These are phyloP conservation scores for Pythium chondricola DNA, from an alignment of 352 stramenopile genomes.

Conservation along the genomic window DNA sequence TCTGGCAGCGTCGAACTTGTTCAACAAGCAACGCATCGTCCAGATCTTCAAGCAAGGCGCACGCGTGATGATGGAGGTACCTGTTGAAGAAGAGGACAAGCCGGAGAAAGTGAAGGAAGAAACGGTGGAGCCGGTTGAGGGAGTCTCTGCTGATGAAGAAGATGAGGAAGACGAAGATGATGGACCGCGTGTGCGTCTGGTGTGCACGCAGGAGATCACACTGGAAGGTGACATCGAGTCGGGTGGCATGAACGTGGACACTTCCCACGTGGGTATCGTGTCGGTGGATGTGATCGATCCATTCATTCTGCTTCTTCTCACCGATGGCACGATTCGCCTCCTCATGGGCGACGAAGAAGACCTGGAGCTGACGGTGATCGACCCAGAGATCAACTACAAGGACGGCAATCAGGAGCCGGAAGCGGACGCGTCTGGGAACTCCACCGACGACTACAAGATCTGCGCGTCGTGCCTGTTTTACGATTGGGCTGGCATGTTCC, in stretches of 20 bases:
- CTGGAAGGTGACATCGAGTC: slow-evolving; percentile 75
- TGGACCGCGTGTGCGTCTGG: slow-evolving; percentile 49
- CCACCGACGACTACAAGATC: slow-evolving; percentile 23
- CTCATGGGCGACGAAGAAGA: slow-evolving; percentile 81
- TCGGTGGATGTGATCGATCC: slow-evolving; percentile 81
- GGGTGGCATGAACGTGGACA: slow-evolving; percentile 81
- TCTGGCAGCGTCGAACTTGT: slow-evolving; percentile 71
- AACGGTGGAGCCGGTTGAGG: not conserved
- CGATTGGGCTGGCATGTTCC: slow-evolving; percentile 80
- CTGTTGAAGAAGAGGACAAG: slow-evolving; percentile 21
- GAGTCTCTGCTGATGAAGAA: no score
- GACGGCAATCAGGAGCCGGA: slow-evolving; percentile 23
- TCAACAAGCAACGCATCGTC: slow-evolving; percentile 76
- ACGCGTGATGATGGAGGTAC: slow-evolving; percentile 75
- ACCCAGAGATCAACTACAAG: slow-evolving; percentile 59
- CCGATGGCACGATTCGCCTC: slow-evolving; percentile 70
- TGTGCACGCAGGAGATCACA: slow-evolving; percentile 81
- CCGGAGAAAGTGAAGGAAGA: slow-evolving; percentile 21
- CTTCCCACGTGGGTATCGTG: slow-evolving; percentile 62
- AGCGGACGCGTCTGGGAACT: slow-evolving; percentile 13
- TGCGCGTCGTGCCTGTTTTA: slow-evolving; percentile 78
- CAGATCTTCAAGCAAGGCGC: slow-evolving; percentile 84
- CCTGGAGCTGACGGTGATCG: slow-evolving; percentile 73
- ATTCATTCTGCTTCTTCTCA: slow-evolving; percentile 77
- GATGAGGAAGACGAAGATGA: slow-evolving; percentile 54